A percentile compares a stretch with the other conserved stretches of the same genome.
These are phyloP conservation scores for Mercurialis annua DNA, from an alignment of 345 rosid species.

Conservation along the genomic window DNA sequence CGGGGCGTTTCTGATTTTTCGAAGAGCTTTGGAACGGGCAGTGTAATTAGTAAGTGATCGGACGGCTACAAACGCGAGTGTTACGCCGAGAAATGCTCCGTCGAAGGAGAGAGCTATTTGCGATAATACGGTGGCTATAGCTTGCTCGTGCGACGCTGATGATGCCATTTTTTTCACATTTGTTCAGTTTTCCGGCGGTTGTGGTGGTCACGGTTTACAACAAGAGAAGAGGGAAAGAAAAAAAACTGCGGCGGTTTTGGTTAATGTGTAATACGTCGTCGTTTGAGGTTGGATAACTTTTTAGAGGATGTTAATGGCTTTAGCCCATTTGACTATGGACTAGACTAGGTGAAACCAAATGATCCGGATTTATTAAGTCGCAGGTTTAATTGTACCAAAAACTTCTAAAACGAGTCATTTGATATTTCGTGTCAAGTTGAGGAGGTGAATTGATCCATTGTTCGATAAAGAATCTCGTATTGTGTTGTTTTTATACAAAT, in stretches of 20 bases:
- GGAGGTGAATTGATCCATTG: too few species aligned
- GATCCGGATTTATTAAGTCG: too few species aligned
- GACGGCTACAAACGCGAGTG: constrained; percentile 63
- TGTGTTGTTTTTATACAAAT: too few species aligned
- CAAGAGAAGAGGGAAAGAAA: neutral
- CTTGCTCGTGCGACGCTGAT: constrained; percentile 77
- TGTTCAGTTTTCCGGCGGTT: neutral
- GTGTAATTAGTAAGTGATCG: constrained; percentile 48
- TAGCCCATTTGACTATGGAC: too few species aligned
- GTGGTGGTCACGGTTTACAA: neutral
- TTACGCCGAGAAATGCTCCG: constrained; percentile 77
- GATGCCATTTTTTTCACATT: constrained; percentile 50
- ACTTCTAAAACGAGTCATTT: too few species aligned
- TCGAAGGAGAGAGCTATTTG: constrained; percentile 77
- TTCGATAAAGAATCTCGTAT: too few species aligned
- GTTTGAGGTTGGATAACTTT: too few species aligned
- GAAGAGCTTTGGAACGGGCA: constrained; percentile 51
- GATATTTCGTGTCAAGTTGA: too few species aligned
- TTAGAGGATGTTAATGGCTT: too few species aligned
- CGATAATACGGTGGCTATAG: constrained; percentile 43
- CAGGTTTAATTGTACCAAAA: too few species aligned
- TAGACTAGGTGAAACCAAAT: too few species aligned
- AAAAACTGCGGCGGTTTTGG: neutral
- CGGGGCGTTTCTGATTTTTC: constrained; percentile 51
- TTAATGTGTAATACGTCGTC: neutral